Evolutionary conservation across 176 grass and related monocot genomes (phyloP).

Genomic region (Elaeis guineensis): DNA sequence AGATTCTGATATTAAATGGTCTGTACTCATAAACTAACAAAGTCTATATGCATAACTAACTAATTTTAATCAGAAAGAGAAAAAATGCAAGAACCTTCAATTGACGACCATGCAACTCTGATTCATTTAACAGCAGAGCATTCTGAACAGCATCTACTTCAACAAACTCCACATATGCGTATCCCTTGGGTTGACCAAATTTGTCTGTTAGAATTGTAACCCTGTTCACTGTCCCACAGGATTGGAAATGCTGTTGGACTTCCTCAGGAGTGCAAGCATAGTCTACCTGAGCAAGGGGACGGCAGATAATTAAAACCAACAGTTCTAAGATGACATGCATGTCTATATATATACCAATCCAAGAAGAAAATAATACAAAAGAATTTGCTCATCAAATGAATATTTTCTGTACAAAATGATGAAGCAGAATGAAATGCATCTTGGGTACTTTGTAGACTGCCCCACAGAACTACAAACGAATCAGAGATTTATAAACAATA

Average conservation of each 20-base stretch:
- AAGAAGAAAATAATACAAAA: not conserved
- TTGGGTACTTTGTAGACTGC: no score
- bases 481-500: no score
- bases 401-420: no score
- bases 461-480: no score
- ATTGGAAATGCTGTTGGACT: conserved; percentile 71
- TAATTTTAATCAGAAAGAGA: no score
- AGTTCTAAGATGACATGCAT: not conserved
- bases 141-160: conserved; percentile 60
- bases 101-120: conserved; percentile 48
- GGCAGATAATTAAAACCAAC: not conserved
- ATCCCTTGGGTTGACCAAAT: conserved; percentile 66
- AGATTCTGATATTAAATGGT: not conserved
- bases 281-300: conserved; percentile 48
- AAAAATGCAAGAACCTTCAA: conserved; percentile 38
- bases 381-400: not conserved
- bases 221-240: conserved; percentile 61
- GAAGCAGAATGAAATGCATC: no score
- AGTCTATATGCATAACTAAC: not conserved
- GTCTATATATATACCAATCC: not conserved
- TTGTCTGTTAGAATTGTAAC: conserved; percentile 63
- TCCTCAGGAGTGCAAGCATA: conserved; percentile 59
- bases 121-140: conserved; percentile 55
- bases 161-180: conserved; percentile 74
- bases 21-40: not conserved